Evolutionary conservation across 2,329 filamentous ascomycete genomes (phyloP).

Genomic region (Botryotinia narcissicola): DNA sequence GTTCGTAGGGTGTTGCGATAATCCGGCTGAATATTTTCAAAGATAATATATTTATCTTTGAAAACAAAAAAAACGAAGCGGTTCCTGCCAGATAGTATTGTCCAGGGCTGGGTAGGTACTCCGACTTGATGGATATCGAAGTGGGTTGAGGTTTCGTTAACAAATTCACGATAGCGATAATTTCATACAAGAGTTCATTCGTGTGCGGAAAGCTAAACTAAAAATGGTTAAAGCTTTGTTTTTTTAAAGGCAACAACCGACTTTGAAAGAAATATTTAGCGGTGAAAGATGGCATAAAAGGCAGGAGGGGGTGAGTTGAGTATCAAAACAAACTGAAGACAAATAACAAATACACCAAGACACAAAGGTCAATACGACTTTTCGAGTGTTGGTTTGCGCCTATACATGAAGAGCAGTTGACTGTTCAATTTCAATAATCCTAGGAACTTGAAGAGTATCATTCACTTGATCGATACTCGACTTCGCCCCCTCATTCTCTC

Average conservation of each 20-base stretch:
- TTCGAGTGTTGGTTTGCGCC: background rate
- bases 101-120: constrained; percentile 1
- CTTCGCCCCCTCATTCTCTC: background rate
- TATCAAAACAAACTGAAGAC: background rate
- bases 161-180: constrained; percentile 7
- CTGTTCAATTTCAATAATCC: background rate
- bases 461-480: background rate
- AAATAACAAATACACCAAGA: background rate
- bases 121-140: constrained; percentile 18
- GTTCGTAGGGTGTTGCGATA: constrained; percentile 8
- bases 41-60: constrained; percentile 19
- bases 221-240: constrained; percentile 4
- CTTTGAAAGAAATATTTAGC: background rate
- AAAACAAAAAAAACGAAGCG: background rate
- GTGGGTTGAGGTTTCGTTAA: constrained; percentile 11
- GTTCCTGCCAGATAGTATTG: constrained; percentile 1
- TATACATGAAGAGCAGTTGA: background rate
- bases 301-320: background rate
- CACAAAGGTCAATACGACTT: background rate
- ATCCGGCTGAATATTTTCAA: constrained; percentile 1
- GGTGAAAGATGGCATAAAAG: background rate
- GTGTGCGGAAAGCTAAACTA: constrained; percentile 16
- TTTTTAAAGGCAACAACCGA: background rate
- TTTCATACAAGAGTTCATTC: constrained; percentile 18
- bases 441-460: background rate